Base-by-base conservation (phyloP, 2,329 filamentous ascomycete species). In the Fusarium phyllophilum region DNA sequence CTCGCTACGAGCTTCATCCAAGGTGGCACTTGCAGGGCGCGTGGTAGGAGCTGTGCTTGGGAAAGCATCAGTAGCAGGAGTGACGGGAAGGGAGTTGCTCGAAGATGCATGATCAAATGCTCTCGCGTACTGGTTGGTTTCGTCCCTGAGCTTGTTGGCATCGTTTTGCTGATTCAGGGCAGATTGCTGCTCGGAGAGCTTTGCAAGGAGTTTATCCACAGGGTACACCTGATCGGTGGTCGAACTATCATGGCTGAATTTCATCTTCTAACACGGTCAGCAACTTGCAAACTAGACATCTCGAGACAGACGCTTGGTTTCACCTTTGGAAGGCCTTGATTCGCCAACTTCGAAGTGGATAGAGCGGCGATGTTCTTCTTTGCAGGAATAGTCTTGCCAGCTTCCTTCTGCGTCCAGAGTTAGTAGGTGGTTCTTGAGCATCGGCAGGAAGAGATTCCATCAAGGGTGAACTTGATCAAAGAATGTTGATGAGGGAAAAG, bases 141-240 rank as follows among this genome's bases (percentile, higher is more conserved):
- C 84, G 18, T 86, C 83, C 15, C 76, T 77, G 44, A 78, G 77
- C 66, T 86, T 88, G 48, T 89, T 79, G 59, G 85, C 85, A 65
- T 89, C 85, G 69, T 87, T 88, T 78, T 92, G 90, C 80, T 89
- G 87, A 57, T 85, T 85, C 56, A 92, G 82, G n/a, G 86, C 80
- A 48, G 85, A 84, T 78, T 92, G 89, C 78, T 94, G 92, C 80
- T 95, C 91, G n/a, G 90, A 89, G 54, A 96, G 86, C 79, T 91
- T 93, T 63, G 92, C 89, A 73, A 95, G 85, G 58, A 95, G 89
- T 68, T 91, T 91, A 77, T 96, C 93, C 86, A 95, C 90, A 14
- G 87, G 86, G 62, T 86, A 88, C 36, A 82, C 73, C 45, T 87
- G 86, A 52, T 78, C 71, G 17, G 80, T 70, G 11, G 77, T 78